Percentiles rank a stretch among this genome's conserved stretches.
These are phyloP conservation scores for Pleurotus eryngii DNA, from an alignment of 768 basidiomycete species.

Conservation along the genomic window DNA sequence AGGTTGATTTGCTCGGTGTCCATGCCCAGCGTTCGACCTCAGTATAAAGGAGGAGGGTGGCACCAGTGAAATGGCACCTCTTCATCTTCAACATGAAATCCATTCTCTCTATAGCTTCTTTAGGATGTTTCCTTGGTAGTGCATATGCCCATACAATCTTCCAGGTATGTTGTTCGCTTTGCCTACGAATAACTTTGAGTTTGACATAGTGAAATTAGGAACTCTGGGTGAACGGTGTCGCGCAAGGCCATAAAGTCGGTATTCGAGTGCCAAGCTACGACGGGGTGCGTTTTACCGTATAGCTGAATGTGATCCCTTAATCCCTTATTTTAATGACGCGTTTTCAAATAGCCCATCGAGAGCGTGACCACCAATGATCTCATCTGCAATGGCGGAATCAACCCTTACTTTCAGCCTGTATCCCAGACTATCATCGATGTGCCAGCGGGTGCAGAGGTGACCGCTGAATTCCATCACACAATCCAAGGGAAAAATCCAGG, in stretches of 20 bases:
- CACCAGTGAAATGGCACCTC: neutral
- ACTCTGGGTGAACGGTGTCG: constrained; percentile 49
- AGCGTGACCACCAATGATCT: constrained; percentile 53
- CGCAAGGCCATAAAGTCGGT: constrained; percentile 37
- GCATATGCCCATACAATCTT: constrained; percentile 51
- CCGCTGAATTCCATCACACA: constrained; percentile 52
- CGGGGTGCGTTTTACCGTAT: constrained; percentile 25
- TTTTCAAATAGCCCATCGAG: constrained; percentile 43
- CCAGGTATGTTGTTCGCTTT: constrained; percentile 28
- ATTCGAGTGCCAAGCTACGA: constrained; percentile 44
- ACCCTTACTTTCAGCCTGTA: constrained; percentile 47
- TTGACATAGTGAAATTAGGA: constrained; percentile 25
- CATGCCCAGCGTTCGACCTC: neutral
- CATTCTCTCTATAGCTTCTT: constrained; percentile 18
- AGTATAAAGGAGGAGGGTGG: neutral
- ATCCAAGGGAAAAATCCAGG: constrained; percentile 37
- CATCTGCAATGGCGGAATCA: constrained; percentile 61
- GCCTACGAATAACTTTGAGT: neutral
- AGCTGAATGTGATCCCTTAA: neutral
- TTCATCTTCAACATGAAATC: constrained; percentile 21
- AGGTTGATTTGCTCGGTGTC: neutral
- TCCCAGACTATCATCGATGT: constrained; percentile 43
- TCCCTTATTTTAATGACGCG: neutral
- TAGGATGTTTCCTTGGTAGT: constrained; percentile 27
- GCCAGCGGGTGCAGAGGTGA: constrained; percentile 49